Evolutionary conservation across 495 filamentous ascomycete genomes (phyloP).

Genomic region (Hypoxylon lienhwacheense): DNA sequence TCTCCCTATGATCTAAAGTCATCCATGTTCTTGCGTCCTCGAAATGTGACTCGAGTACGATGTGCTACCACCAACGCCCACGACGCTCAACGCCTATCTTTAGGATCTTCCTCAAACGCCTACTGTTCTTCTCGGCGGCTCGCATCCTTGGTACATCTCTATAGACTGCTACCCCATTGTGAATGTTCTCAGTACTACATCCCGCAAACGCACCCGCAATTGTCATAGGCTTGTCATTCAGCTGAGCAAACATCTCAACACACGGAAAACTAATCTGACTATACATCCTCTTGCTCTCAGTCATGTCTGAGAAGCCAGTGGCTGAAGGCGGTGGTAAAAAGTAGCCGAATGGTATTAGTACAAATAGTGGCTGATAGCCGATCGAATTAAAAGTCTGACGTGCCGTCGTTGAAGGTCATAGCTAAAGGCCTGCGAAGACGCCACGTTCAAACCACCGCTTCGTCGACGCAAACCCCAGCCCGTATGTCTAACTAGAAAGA

Average conservation of each 20-base stretch:
- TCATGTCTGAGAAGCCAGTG: no score
- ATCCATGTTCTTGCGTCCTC: slow-evolving; percentile 25
- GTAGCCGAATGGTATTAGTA: slow-evolving; percentile 32
- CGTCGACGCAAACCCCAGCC: slow-evolving; percentile 3
- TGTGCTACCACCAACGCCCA: slow-evolving; percentile 32
- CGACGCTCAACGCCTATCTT: slow-evolving; percentile 14
- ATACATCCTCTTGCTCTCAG: no score
- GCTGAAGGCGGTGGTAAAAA: slow-evolving; percentile 10
- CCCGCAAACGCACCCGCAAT: slow-evolving; percentile 8
- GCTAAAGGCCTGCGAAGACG: slow-evolving; percentile 1
- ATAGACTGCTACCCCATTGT: slow-evolving; percentile 21
- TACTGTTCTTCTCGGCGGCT: slow-evolving; percentile 12
- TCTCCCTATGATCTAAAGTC: slow-evolving; percentile 12
- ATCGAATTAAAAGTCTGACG: slow-evolving; percentile 19
- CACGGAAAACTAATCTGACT: not conserved
- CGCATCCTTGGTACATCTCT: slow-evolving; percentile 10
- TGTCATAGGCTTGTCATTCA: slow-evolving; percentile 5
- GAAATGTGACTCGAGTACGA: slow-evolving; percentile 19
- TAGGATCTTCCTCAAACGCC: slow-evolving; percentile 27
- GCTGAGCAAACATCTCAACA: slow-evolving; percentile 11
- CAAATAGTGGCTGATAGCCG: slow-evolving; percentile 28
- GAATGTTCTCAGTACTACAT: slow-evolving; percentile 27
- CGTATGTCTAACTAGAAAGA: slow-evolving; percentile 18
- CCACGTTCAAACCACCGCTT: slow-evolving; percentile 18
- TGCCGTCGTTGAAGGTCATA: slow-evolving; percentile 15